Conservation (phyloP, 2,329 filamentous ascomycete genomes). For the Tolypocladium cylindrosporum region DNA sequence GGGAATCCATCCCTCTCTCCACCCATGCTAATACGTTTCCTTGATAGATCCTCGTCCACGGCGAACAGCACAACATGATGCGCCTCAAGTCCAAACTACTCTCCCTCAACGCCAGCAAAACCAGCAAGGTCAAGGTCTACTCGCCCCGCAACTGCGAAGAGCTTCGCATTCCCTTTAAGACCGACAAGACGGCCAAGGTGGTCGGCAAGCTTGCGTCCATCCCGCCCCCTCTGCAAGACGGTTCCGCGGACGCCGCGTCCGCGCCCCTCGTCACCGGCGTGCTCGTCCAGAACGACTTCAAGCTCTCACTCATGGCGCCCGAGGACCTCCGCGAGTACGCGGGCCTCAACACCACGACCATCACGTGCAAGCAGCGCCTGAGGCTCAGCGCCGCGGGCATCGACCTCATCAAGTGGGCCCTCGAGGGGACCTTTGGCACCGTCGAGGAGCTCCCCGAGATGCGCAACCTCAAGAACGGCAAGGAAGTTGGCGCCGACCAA, state of each 20-base stretch:
- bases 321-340: constrained; percentile 95
- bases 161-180: constrained; percentile 86
- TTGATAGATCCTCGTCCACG: constrained; percentile 80
- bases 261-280: constrained; percentile 70
- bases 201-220: constrained; percentile 86
- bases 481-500: constrained; percentile 19
- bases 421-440: constrained; percentile 87
- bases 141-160: constrained; percentile 93
- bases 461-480: constrained; percentile 20
- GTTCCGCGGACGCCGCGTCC: constrained; percentile 19
- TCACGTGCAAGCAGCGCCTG: constrained; percentile 84
- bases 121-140: constrained; percentile 79
- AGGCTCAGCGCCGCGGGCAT: constrained; percentile 80
- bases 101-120: constrained; percentile 77
- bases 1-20: constrained; percentile 4
- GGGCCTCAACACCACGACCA: constrained; percentile 90
- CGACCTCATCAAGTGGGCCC: constrained; percentile 85
- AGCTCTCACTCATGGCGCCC: constrained; percentile 91
- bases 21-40: background rate
- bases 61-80: constrained; percentile 97
- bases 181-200: constrained; percentile 91
- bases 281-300: constrained; percentile 94
- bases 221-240: constrained; percentile 46
- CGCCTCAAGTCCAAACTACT: constrained; percentile 89
- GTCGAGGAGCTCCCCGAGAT: constrained; percentile 60